phyloP scores from a whole-genome alignment of 257 asterid genomes.

The Solanum ossicruentum region DNA sequence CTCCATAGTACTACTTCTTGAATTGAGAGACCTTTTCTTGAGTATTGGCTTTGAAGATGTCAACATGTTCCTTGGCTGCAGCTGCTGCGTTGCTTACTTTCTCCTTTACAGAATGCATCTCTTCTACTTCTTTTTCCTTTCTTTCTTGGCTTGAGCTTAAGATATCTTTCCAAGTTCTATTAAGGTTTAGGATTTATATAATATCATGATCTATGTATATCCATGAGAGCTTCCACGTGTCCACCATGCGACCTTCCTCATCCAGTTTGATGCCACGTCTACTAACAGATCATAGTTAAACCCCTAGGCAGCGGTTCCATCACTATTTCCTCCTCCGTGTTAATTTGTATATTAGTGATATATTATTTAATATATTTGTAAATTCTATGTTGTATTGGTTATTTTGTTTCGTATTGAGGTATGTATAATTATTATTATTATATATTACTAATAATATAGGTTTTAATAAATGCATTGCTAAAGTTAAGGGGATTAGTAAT shows the following conservation, averaged over 20 bases:
- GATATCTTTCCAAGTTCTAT: too few species aligned
- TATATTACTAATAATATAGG: too few species aligned
- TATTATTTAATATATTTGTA: too few species aligned
- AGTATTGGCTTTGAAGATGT: constrained; percentile 45
- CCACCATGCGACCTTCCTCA: background rate
- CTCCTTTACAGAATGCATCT: constrained; percentile 47
- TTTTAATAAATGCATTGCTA: too few species aligned
- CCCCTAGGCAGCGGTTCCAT: too few species aligned
- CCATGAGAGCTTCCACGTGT: background rate
- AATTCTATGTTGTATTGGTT: too few species aligned
- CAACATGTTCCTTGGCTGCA: constrained; percentile 50
- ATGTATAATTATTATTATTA: too few species aligned
- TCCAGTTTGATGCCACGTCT: background rate
- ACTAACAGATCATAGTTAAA: too few species aligned
- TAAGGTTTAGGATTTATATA: background rate
- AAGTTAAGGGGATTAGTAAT: too few species aligned
- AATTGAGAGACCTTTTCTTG: constrained; percentile 33
- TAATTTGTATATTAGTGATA: too few species aligned
- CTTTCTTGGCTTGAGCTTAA: background rate
- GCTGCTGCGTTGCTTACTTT: constrained; percentile 52
- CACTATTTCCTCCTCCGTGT: too few species aligned
- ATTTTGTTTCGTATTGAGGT: too few species aligned
- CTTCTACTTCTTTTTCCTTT: background rate
- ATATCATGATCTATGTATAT: background rate
- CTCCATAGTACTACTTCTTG: background rate